Evolutionary conservation across 345 rosid species (phyloP), one percentile per base, ranked within the genome.

Genomic region (Raphanus raphanistrum): DNA sequence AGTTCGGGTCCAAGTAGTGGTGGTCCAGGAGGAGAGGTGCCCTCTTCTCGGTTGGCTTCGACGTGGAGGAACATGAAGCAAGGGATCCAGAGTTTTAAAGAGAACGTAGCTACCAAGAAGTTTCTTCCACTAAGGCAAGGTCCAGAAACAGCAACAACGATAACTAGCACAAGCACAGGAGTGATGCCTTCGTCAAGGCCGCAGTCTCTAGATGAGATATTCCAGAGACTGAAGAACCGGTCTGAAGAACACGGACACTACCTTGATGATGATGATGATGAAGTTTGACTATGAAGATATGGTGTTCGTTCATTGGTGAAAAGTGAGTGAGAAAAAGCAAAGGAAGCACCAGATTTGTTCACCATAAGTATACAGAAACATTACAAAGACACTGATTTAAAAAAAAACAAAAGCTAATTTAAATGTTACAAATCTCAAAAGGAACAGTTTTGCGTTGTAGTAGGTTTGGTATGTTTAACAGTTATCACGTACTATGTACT

Each of bases 31-130:
- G 75, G 79, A 62, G 77, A 81, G 54, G 54, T 48, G 35, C 78
- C 89, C 48, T 79, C 97, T 65, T 76, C 89, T 17, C 89, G 88
- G 21, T 66, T 93, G 71, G 84, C 89, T 8, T 85, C 90, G 0
- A 93, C 85, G 71, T 96, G 98, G 99, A 80, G 79, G 66, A 89
- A 93, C 59, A 93, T 93, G 97, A 96, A 90, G 86, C 81, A 74
- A 9, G 92, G 95, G 27, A 91, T 93, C 72, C 98, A 89, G 84
- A 89, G 72, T 79, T 89, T 96, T 71, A 96, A 88, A 88, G 90
- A 92, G 13, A 96, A 90, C 45, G 85, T 93, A 8, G 94, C 84
- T 1, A 85, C 88, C 31, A 88, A 84, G 75, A 90, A 81, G 76
- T 89, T 93, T 79, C 87, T 90, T 54, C 96, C 95, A 21, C 1